Evolutionary conservation across 805 yeast species (phyloP).

Genomic region (Schwanniomyces sp.): DNA sequence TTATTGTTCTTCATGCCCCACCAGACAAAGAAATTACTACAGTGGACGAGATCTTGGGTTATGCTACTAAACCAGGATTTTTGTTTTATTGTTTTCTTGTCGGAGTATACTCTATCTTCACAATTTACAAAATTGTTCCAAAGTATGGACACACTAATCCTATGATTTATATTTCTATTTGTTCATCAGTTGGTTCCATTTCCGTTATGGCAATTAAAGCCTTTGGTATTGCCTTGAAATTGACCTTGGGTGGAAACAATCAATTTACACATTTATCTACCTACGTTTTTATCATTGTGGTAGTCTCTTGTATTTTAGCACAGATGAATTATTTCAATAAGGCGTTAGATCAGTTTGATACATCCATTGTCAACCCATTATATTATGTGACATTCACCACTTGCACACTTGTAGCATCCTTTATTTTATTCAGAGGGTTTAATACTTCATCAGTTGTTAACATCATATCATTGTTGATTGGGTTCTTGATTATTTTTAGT

Average conservation of each 20-base stretch:
- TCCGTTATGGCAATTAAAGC: conserved; percentile 92
- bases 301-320: conserved; percentile 76
- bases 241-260: conserved; percentile 81
- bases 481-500: conserved; percentile 81
- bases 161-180: conserved; percentile 84
- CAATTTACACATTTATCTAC: conserved; percentile 86
- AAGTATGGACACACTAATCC: conserved; percentile 77
- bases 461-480: conserved; percentile 77
- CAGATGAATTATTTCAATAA: conserved; percentile 95
- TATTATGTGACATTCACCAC: conserved; percentile 92
- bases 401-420: conserved; percentile 81
- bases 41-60: conserved; percentile 80
- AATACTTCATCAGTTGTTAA: conserved; percentile 80
- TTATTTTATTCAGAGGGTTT: conserved; percentile 82
- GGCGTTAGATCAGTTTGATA: conserved; percentile 90
- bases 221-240: conserved; percentile 86
- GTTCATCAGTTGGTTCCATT: conserved; percentile 87
- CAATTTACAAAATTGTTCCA: conserved; percentile 85
- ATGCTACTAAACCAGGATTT: conserved; percentile 79
- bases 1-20: conserved; percentile 89
- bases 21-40: conserved; percentile 88
- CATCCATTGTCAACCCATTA: conserved; percentile 87
- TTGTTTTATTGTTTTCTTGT: conserved; percentile 64
- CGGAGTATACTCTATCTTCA: conserved; percentile 65
- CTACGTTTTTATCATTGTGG: conserved; percentile 75